Base-by-base conservation (phyloP, 306 rosid genomes). In the Cucumis sativus region DNA sequence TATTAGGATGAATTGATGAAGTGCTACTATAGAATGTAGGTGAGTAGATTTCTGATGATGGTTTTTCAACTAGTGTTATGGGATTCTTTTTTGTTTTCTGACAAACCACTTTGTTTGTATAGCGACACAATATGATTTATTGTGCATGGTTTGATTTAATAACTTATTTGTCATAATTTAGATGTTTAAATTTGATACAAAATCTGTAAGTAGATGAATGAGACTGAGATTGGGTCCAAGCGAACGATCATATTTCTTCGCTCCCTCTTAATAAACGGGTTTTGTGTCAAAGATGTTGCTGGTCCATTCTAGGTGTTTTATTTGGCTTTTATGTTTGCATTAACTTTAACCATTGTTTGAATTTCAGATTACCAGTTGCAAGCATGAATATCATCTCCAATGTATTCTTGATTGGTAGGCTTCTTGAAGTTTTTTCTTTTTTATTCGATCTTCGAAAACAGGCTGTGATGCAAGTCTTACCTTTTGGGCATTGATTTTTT, bases 341-440 rank as follows among this genome's bases (percentile, higher is more conserved):
- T 69, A 69, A 69, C 58, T 17, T 15, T 69, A 39, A 7, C 28
- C 39, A 41, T 61, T 64, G 71, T 73, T 81, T 61, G 25, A 80
- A 65, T 79, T 81, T 68, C 93, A 95, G 98, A 83, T 89, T 79
- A 95, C 98, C 61, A 82, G 82, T 84, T 95, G 98, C 96, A 95
- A 88, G 75, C 97, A 95, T 76, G 97, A 95, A 79, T 95, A 92
- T 82, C 97, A 95, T 83, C 90, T 95, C 82, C 98, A 92, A 59
- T 95, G 98, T 83, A 95, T 95, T 80, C 89, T 95, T 74, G 97
- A 95, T 85, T 95, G 98, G 98, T 95, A 84, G 77, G 84, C 63
- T 59, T 58, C 51, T 47, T 77, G 41, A 72, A 61, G 49, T 47
- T 43, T 15, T 67, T 35, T 17, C 6, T 16, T 62, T 74, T 43